Evolutionary conservation across 2,329 filamentous ascomycete species (phyloP).

Genomic region (Aspergillus niger): DNA sequence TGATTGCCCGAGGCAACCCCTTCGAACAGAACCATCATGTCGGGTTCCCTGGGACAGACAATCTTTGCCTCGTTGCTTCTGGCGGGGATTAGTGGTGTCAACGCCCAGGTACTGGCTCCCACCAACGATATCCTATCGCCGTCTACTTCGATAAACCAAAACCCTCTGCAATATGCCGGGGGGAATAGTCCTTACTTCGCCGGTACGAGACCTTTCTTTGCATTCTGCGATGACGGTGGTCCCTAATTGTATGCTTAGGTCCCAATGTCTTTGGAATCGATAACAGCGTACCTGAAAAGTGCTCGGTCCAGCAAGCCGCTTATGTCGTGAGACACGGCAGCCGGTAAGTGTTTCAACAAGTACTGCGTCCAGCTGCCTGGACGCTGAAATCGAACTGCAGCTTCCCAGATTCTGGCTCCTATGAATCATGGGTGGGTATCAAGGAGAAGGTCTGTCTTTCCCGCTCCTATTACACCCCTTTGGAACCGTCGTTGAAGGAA

Average conservation of each 20-base stretch:
- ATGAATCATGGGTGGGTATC: constrained; percentile 14
- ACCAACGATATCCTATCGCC: constrained; percentile 1
- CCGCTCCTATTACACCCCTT: too few relatives aligned
- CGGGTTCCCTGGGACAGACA: neutral
- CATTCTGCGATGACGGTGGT: too few relatives aligned
- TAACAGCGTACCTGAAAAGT: constrained; percentile 9
- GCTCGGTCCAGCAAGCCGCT: constrained; percentile 17
- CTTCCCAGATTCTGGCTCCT: constrained; percentile 16
- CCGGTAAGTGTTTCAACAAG: neutral
- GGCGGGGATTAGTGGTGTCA: neutral
- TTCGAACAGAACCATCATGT: neutral
- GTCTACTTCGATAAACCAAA: neutral
- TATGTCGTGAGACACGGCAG: constrained; percentile 18
- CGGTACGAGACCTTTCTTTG: neutral
- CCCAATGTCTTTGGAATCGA: constrained; percentile 16
- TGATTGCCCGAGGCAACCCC: too few relatives aligned
- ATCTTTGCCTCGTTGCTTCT: neutral
- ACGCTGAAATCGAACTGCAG: neutral
- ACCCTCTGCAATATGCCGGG: neutral
- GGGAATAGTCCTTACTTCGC: constrained; percentile 2
- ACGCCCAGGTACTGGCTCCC: neutral
- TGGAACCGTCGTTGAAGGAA: too few relatives aligned
- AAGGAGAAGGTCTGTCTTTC: constrained; percentile 36
- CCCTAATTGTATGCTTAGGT: neutral
- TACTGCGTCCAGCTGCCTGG: too few relatives aligned